Base-by-base conservation (phyloP, 257 asterid genomes). In the Ocimum tenuiflorum region DNA sequence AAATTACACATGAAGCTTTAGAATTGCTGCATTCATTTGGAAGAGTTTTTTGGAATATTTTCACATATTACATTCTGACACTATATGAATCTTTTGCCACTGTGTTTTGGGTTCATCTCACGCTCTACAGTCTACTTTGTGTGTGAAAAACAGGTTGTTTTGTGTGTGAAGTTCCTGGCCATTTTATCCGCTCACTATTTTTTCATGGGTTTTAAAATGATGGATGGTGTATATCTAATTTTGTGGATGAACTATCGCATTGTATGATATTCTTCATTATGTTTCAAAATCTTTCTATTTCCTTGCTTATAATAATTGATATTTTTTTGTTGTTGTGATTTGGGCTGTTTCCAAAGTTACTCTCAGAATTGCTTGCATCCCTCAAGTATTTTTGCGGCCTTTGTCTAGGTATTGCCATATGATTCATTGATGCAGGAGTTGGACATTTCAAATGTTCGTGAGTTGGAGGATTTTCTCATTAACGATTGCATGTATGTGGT, bases 401-500 rank as follows among this genome's bases (percentile, higher is more conserved):
- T 43, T 68, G 72, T 20, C 62, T 68, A 88, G 97, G 92, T 84
- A 65, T 85, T 91, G 73, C 77, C 89, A 7, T 91, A 91, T 64
- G 97, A 86, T 65, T 75, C 77, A 43, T 79, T 91, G 78, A 88
- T 88, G 88, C 83, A 69, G 64, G 97, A 91, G 70, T 76, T 91
- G 91, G 97, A 91, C 80, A 85, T 91, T 69, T 70, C 85, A 60
- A 91, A 91, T 76, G 96, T 91, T 65, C 96, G 97, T 13, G 91
- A 86, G 73, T 84, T 91, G 71, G 97, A 91, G 71, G 97, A 91
- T 81, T 91, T 91, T 75, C 89, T 91, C 71, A 91, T 91, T 60
- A 91, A 88, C 53, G 85, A 86, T 76, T 91, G 97, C 83, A 91
- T 91, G 96, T 88, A 91, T 81, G 86, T 82, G 95, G 97, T 91